Base-by-base conservation (phyloP, 192 early-diverging fungal genomes). In the Coemansia sp. region DNA sequence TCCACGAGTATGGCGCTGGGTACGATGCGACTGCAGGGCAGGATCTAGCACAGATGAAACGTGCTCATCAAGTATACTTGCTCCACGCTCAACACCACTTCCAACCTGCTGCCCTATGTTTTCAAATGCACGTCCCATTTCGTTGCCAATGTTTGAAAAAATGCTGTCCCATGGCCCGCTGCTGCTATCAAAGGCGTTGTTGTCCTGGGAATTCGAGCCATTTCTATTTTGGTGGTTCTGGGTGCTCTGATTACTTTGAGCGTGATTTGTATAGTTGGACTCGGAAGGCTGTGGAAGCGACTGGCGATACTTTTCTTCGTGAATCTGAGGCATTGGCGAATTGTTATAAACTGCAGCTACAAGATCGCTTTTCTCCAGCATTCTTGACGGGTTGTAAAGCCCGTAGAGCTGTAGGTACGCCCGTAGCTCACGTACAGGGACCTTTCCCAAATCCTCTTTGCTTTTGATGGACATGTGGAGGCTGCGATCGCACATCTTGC, bases 321-420 rank as follows among this genome's bases (percentile, higher is more conserved):
- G 72, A 15, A 25, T 62, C 42, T 81, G 71, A 7, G 79, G 70
- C 61, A 81, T 67, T 29, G 79, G 79, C 45, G 74, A 76, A 55
- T 72, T 76, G 56, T 66, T 56, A 28, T 70, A 77, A 5, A 77
- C 23, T 7, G 79, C 70, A 34, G 64, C 65, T 16, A 81, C 65
- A 43, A 81, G 52, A 58, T 81, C 79, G 34, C 53, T 53, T 64
- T 81, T 81, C 55, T 81, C 79, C 18, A 81, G 61, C 70, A 76
- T 75, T 18, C 34, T 43, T 6, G 64, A 61, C 20, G 79, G 66
- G 16, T 66, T 75, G 33, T 76, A 81, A 20, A 81, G 67, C 1
- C 71, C 71, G 37, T 77, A 81, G 15, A 68, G 42, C 35, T 59
- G 65, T 58, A 81, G 37, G 40, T 77, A 81, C 7, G 67, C 74